Conservation (phyloP, 1,284 basidiomycete genomes). For the Fomitopsis betulina region DNA sequence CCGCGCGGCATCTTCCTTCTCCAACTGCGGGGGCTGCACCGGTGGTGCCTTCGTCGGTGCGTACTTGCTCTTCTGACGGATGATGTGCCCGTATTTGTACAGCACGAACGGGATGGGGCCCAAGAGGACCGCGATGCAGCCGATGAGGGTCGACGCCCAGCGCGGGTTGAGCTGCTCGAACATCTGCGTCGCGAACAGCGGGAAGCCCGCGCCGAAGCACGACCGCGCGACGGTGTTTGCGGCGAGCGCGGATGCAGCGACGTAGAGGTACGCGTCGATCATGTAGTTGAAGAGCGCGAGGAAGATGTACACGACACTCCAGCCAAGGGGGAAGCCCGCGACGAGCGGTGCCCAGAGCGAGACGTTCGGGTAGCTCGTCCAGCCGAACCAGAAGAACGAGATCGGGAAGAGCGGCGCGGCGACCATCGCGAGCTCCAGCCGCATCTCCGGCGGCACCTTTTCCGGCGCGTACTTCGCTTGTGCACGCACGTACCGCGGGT, state of each 20-base stretch:
- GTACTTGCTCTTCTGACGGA: slow-evolving; percentile 27
- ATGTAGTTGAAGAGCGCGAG: slow-evolving; percentile 34
- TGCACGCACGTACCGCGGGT: slow-evolving; percentile 26
- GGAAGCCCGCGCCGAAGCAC: slow-evolving; percentile 34
- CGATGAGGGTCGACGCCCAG: slow-evolving; percentile 32
- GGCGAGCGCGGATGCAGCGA: slow-evolving; percentile 36
- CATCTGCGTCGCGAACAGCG: slow-evolving; percentile 34
- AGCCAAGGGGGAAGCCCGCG: slow-evolving; percentile 25
- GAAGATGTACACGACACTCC: slow-evolving; percentile 28
- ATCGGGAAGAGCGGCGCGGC: slow-evolving; percentile 38
- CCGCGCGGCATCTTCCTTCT: slow-evolving; percentile 8
- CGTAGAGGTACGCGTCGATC: slow-evolving; percentile 34
- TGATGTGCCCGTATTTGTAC: slow-evolving; percentile 24
- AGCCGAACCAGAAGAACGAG: slow-evolving; percentile 43
- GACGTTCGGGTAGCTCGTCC: slow-evolving; percentile 35
- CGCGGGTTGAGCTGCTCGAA: slow-evolving; percentile 28
- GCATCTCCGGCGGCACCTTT: slow-evolving; percentile 42
- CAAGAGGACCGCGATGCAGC: slow-evolving; percentile 25
- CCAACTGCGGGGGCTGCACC: slow-evolving; percentile 10
- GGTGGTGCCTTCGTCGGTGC: slow-evolving; percentile 19
- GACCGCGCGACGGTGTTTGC: slow-evolving; percentile 33
- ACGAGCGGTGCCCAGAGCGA: slow-evolving; percentile 29
- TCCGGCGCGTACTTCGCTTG: slow-evolving; percentile 30
- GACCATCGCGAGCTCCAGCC: slow-evolving; percentile 37
- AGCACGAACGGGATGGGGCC: slow-evolving; percentile 34